Percentiles rank a stretch among this genome's conserved stretches.
These are phyloP conservation scores for Daldinia eschscholtzii DNA, from an alignment of 2,329 filamentous ascomycete genomes.

Conservation along the genomic window DNA sequence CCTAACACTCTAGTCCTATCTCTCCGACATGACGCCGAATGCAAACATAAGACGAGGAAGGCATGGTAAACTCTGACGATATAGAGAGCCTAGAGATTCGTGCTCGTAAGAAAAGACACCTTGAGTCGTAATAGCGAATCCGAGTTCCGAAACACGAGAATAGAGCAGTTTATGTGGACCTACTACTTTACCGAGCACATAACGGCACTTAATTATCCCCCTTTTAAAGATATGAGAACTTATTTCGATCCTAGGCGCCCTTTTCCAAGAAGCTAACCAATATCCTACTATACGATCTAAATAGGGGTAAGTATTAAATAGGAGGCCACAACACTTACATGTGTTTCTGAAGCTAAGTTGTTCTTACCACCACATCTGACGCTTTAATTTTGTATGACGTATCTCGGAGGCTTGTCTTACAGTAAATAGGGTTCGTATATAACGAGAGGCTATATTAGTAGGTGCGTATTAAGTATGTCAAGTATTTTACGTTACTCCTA, in stretches of 20 bases:
- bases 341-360: background rate
- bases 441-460: background rate
- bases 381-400: background rate
- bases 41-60: background rate
- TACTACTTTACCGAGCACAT: background rate
- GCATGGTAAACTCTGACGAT: constrained; percentile 20
- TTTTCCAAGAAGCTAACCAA: background rate
- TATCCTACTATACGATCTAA: background rate
- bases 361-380: background rate
- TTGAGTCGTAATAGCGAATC: constrained; percentile 24
- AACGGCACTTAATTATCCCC: background rate
- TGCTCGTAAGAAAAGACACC: constrained; percentile 30
- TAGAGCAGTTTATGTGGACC: background rate
- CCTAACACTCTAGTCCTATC: background rate
- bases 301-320: constrained; percentile 5
- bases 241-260: background rate
- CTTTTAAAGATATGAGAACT: background rate
- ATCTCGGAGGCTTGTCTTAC: background rate
- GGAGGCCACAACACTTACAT: background rate
- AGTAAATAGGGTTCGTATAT: background rate
- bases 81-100: constrained; percentile 38
- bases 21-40: background rate
- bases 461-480: background rate
- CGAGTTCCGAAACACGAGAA: constrained; percentile 43
- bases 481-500: constrained; percentile 1